phyloP scores from a whole-genome alignment of 305 asterid species.

The Euphrasia arctica region DNA sequence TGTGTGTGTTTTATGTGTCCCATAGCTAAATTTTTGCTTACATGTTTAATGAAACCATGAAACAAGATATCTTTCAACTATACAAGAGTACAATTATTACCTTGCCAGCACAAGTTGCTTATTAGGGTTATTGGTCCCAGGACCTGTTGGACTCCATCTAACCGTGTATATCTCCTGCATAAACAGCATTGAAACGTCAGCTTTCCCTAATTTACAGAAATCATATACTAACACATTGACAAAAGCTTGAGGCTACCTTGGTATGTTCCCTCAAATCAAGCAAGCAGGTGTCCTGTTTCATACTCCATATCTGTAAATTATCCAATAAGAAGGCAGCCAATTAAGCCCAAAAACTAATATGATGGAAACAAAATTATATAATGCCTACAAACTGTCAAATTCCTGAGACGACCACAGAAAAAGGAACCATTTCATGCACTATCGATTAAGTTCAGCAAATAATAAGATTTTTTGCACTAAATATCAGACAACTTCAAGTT shows the following conservation, averaged over 20 bases:
- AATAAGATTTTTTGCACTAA: constrained; percentile 1
- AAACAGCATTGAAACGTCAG: constrained; percentile 21
- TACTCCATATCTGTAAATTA: constrained; percentile 83
- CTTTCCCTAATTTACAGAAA: constrained; percentile 18
- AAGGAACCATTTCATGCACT: constrained; percentile 13
- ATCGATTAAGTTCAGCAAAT: background rate
- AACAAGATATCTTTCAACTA: background rate
- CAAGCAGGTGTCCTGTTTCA: constrained; percentile 70
- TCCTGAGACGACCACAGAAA: background rate
- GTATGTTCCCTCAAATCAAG: constrained; percentile 78
- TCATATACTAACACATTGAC: constrained; percentile 14
- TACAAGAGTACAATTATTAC: constrained; percentile 29
- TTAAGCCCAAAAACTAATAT: constrained; percentile 13
- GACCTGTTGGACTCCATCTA: constrained; percentile 97
- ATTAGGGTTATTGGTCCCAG: constrained; percentile 84
- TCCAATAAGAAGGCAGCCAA: constrained; percentile 25
- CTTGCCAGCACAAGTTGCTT: constrained; percentile 78
- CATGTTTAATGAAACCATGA: background rate
- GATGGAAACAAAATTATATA: constrained; percentile 7
- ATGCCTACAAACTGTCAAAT: background rate
- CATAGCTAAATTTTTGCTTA: background rate
- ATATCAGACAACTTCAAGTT: background rate
- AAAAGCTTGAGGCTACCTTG: constrained; percentile 41
- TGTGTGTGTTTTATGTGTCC: background rate
- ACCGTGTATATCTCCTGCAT: constrained; percentile 89